Base-by-base conservation (phyloP, 202 grass and related monocot species). In the Setaria italica region DNA sequence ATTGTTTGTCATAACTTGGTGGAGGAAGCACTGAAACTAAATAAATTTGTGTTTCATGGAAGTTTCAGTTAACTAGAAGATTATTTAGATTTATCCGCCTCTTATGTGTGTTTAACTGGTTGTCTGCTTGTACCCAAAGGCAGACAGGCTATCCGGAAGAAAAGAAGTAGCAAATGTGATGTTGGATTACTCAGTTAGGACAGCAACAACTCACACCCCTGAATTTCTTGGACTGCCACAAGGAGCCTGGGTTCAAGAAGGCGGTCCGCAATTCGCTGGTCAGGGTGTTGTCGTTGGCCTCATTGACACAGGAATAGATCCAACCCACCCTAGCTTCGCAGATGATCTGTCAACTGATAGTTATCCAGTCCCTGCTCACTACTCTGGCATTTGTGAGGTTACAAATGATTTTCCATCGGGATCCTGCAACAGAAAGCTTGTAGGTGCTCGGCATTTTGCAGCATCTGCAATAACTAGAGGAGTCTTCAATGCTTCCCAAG, bases 361-460 rank as follows among this genome's bases (percentile, higher is more conserved):
- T 67, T 99, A 92, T 88, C 88, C 97, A n/a, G 78, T 99, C 59
- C 97, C 97, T 74, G 73, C 89, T 86, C 93, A 85, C 80, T 99
- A 91, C 67, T 90, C 94, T 59, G 97, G 97, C 56, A 92, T 84
- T 81, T 99, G 97, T 75, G 97, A 99, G 91, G 97, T 99, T 84
- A 99, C 90, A 7, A 86, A 67, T 81, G 97, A 99, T 89, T 99
- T 99, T 82, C 97, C 93, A 62, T 95, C 93, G 68, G 97, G 94
- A 75, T 99, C 97, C 73, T 99, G 97, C 82, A 99, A 99, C 76
- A 94, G 92, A 86, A 99, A 99, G 62, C 91, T 99, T 20, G 92
- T 99, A 46, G 97, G 97, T 76, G 97, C 97, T 91, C 90, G 87
- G n/a, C 97, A 99, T 94, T 99, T 99, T 92, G 97, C 97, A 57